Base-by-base conservation (phyloP, 768 basidiomycete species). In the Mycena leptocephala region DNA sequence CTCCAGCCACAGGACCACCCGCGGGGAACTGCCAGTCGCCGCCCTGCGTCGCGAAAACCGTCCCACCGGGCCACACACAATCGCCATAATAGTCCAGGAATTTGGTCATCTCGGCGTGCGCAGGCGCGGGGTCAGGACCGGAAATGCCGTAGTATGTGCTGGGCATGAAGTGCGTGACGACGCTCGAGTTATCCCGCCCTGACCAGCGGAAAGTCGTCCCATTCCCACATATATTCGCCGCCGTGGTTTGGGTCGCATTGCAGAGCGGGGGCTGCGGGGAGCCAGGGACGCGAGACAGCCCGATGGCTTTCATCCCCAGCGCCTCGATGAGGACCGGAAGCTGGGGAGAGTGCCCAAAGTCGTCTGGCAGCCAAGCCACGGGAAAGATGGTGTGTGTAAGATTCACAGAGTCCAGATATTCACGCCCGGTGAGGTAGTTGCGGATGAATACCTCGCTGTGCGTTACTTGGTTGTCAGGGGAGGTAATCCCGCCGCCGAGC, bases 401-500 rank as follows among this genome's bases (percentile, higher is more conserved):
- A 28, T 37, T 37, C 28, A 53, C 51, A 28, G 48, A 53, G 32
- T 67, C 66, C 22, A 67, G 51, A 55, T 67, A 67, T 67, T 67
- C 22, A 51, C 35, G 66, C 66, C 66, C 66, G n/a, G 51, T 51
- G 32, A 67, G 66, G 28, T 67, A 67, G 55, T 67, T 67, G 46
- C 66, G 66, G 51, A 67, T 67, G 66, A 67, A 67, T 35, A 67
- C 66, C 33, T 67, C 66, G 66, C 66, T 67, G 51, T 67, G 66
- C 14, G 66, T 24, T 24, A 67, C 66, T 30, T 67, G 66, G 39
- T 67, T 67, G 51, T 67, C 66, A 13, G 66, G 66, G n/a, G 66
- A 53, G 32, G 66, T 67, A n/a, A 67, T 67, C n/a, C 66, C 66
- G 30, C 66, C 66, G 35, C 66, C 66, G 26, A 67, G 66, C 32